Conservation (phyloP, 2,329 filamentous ascomycete genomes). For the Paracamarosporium sp. region DNA sequence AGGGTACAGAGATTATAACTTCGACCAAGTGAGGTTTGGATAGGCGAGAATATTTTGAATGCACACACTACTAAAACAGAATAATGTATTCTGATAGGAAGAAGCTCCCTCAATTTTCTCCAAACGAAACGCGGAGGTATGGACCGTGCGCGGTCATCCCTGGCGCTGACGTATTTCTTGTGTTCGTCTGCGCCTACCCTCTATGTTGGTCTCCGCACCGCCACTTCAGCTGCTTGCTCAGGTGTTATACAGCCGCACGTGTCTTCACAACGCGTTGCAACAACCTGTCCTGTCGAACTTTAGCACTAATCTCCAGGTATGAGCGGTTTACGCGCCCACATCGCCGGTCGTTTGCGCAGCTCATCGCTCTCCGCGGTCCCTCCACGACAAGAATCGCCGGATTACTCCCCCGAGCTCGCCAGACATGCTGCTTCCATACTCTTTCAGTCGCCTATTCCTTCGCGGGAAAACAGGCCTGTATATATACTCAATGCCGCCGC, state of each 20-base stretch:
- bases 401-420: conserved; percentile 58
- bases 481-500: conserved; percentile 64
- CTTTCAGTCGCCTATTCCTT: conserved; percentile 60
- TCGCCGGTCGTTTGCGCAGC: conserved; percentile 47
- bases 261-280: conserved; percentile 4
- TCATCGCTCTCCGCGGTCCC: conserved; percentile 56
- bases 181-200: not conserved
- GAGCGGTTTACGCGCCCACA: conserved; percentile 46
- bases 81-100: not conserved
- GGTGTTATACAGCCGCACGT: not conserved
- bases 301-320: conserved; percentile 26
- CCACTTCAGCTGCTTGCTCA: conserved; percentile 7
- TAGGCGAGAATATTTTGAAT: not conserved
- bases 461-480: conserved; percentile 56
- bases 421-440: conserved; percentile 60
- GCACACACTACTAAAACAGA: no score
- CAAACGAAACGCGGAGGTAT: conserved; percentile 22
- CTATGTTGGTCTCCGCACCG: conserved; percentile 3
- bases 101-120: not conserved
- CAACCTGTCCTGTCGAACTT: not conserved
- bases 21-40: no score
- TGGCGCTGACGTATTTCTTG: not conserved
- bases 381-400: conserved; percentile 52
- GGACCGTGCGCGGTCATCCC: conserved; percentile 4
- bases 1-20: no score